Base-by-base conservation (phyloP, 805 yeast species). In the Cephaloascus fragrans region DNA sequence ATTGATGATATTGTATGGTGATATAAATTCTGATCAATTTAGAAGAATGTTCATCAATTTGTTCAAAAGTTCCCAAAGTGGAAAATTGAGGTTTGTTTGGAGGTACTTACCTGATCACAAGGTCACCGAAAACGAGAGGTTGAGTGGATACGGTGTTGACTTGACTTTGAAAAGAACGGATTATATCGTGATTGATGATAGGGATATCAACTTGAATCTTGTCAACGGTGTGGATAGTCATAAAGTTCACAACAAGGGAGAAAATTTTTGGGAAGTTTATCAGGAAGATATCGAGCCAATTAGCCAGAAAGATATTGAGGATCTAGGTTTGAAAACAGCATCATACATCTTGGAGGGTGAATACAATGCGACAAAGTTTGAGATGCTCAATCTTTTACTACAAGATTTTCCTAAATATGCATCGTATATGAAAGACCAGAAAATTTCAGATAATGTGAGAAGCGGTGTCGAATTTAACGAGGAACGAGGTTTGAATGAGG, bases 51-150 rank as follows among this genome's bases (percentile, higher is more conserved):
- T 85, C 48, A 53, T 64, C 12, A 71, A 77, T 41, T 57, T 90
- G 38, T 69, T 65, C 42, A 70, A 73, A 31, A 76, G 79, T 41
- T 81, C 95, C 0, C 50, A 60, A 14, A 55, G 65, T 2, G 90
- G 84, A 0, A 83, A 84, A 50, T 52, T 88, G 19, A 69, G 83
- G 37, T 83, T 85, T 53, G 73, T 80, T 2, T 75, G 94, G 82
- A 71, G 96, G 47, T 80, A 87, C 48, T 65, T 75, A 10, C 80
- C 83, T 0, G 17, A 39, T 3, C 42, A 32, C 2, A 38, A 44
- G 19, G 47, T 26, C 14, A 34, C 14, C 1, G 41, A 16, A 12
- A 48, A 35, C 2, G 48, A 55, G 14, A 14, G 39, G 0, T 45
- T 78, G 5, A 47, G 68, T 8, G 93, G 90, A 0, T 86, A 77